Conservation (phyloP, 106 monocot species). For the Allium cepa region DNA sequence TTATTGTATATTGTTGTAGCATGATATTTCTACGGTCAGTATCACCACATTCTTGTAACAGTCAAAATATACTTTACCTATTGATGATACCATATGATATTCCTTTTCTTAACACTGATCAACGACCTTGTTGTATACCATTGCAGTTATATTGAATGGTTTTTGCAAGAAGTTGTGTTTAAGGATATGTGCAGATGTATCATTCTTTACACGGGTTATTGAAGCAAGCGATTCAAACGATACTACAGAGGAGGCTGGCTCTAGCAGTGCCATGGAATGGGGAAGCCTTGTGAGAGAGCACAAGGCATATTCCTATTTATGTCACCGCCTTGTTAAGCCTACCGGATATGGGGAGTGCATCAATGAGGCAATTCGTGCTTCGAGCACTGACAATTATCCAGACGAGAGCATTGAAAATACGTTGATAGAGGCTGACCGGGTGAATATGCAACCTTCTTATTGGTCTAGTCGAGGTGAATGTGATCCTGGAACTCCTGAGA, state of each 20-base stretch:
- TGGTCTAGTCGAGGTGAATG: constrained; percentile 83
- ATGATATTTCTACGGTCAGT: too few species aligned
- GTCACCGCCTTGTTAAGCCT: constrained; percentile 20
- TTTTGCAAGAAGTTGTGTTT: constrained; percentile 56
- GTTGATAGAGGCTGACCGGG: constrained; percentile 33
- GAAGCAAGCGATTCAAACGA: constrained; percentile 7
- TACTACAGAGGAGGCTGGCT: constrained; percentile 9
- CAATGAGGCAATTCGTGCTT: constrained; percentile 42
- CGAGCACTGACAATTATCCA: constrained; percentile 88
- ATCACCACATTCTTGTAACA: too few species aligned
- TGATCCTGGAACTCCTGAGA: constrained; percentile 56
- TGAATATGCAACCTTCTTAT: constrained; percentile 51
- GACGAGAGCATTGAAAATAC: constrained; percentile 76
- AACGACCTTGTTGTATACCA: constrained; percentile 1
- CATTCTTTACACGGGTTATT: constrained; percentile 29
- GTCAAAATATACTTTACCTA: too few species aligned
- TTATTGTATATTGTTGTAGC: too few species aligned
- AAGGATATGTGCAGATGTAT: constrained; percentile 52
- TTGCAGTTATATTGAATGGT: constrained; percentile 64
- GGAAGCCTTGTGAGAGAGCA: constrained; percentile 39
- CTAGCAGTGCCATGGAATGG: constrained; percentile 40
- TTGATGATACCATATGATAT: background rate
- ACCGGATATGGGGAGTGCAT: constrained; percentile 25
- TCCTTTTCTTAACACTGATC: background rate
- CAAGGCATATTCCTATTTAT: constrained; percentile 36